phyloP scores from a whole-genome alignment of 2,329 filamentous ascomycete genomes.

The Huntiella savannae region DNA sequence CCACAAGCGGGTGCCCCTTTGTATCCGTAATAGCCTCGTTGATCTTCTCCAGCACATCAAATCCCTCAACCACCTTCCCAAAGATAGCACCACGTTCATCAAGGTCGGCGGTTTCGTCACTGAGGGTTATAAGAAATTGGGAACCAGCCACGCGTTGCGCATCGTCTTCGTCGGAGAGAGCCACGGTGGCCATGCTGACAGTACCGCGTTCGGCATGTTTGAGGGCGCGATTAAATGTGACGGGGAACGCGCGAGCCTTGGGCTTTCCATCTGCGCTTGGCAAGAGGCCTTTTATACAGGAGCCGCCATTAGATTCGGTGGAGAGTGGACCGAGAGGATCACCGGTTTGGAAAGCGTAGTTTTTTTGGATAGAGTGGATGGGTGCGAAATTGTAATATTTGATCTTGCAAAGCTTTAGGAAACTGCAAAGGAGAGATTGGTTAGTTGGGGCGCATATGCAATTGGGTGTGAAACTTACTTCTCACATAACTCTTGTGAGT shows the following conservation, averaged over 20 bases:
- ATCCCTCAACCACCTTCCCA: conserved; percentile 87
- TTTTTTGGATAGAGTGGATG: conserved; percentile 77
- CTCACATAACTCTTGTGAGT: conserved; percentile 79
- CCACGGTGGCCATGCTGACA: conserved; percentile 92
- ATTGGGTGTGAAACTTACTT: conserved; percentile 45
- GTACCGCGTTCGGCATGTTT: conserved; percentile 81
- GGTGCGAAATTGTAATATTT: conserved; percentile 99
- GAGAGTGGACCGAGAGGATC: conserved; percentile 81
- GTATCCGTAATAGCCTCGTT: conserved; percentile 78
- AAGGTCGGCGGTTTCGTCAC: conserved; percentile 72
- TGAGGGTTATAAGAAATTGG: conserved; percentile 85
- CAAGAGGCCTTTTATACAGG: conserved; percentile 76
- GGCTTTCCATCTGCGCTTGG: conserved; percentile 32
- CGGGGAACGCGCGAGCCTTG: conserved; percentile 57
- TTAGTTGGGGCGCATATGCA: conserved; percentile 1
- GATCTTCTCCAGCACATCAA: conserved; percentile 84
- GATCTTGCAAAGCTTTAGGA: conserved; percentile 93
- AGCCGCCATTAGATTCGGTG: conserved; percentile 73
- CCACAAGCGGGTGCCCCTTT: conserved; percentile 70
- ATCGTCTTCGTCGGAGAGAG: conserved; percentile 55
- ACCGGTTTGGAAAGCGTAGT: conserved; percentile 91
- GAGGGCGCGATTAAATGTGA: conserved; percentile 69
- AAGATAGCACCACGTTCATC: conserved; percentile 93
- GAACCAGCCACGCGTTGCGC: conserved; percentile 70
- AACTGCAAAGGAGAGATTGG: conserved; percentile 31